phyloP scores from a whole-genome alignment of 2,329 filamentous ascomycete genomes.

The Sphaerostilbella broomeana region DNA sequence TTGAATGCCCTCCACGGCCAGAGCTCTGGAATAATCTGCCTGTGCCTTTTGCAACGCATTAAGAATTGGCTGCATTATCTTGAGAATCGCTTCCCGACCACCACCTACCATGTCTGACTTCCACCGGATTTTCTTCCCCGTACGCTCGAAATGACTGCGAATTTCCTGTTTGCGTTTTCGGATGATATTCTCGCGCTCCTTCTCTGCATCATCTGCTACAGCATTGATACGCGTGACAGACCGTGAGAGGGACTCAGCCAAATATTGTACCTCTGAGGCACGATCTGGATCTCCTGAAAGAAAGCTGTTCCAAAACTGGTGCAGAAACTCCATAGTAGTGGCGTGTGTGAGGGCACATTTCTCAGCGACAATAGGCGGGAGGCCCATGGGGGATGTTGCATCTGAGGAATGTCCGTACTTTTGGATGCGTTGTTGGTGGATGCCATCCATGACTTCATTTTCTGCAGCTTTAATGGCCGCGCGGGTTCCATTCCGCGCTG shows the following conservation, averaged over 20 bases:
- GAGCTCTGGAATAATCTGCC: conserved; percentile 62
- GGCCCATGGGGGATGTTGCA: conserved; percentile 46
- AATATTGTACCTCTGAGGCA: conserved; percentile 70
- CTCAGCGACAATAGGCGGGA: conserved; percentile 48
- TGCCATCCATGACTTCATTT: conserved; percentile 58
- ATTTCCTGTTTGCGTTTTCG: conserved; percentile 63
- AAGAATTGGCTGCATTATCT: conserved; percentile 68
- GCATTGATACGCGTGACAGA: conserved; percentile 73
- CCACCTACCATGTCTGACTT: conserved; percentile 64
- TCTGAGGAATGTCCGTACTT: conserved; percentile 45
- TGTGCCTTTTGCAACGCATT: conserved; percentile 64
- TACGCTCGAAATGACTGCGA: conserved; percentile 61
- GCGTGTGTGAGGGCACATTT: conserved; percentile 69
- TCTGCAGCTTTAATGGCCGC: conserved; percentile 58
- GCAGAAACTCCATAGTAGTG: conserved; percentile 90
- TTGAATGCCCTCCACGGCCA: conserved; percentile 56
- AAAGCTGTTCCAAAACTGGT: conserved; percentile 93
- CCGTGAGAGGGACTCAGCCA: conserved; percentile 73
- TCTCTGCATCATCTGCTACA: conserved; percentile 74
- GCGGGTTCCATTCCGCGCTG: conserved; percentile 61
- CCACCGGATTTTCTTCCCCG: conserved; percentile 65
- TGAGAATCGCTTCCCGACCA: conserved; percentile 67
- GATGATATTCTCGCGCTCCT: conserved; percentile 61
- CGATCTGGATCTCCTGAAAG: conserved; percentile 79
- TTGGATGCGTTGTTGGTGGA: conserved; percentile 55